These are phyloP conservation scores for Irpex rosettiformis DNA, from an alignment of 1,284 basidiomycete species.

Conservation along the genomic window DNA sequence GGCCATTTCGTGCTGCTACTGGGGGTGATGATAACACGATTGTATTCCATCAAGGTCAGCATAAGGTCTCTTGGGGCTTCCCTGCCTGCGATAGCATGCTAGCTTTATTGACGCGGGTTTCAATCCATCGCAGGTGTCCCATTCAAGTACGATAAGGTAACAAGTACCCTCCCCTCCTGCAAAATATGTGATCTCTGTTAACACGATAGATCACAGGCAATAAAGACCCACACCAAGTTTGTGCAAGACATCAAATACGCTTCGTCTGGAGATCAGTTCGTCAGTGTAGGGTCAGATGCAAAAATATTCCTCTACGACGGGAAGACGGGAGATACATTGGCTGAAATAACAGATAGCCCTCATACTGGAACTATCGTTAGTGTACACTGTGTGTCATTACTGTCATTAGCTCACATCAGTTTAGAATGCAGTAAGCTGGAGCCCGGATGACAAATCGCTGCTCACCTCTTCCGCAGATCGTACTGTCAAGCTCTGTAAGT, in stretches of 20 bases:
- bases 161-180: too few relatives aligned
- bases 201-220: conserved; percentile 49
- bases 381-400: conserved; percentile 17
- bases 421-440: conserved; percentile 80
- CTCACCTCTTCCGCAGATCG: conserved; percentile 87
- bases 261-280: conserved; percentile 80
- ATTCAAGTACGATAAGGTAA: conserved; percentile 89
- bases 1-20: conserved; percentile 90
- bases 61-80: conserved; percentile 19
- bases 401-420: background rate
- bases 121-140: conserved; percentile 56
- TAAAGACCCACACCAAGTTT: conserved; percentile 90
- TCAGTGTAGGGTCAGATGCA: conserved; percentile 88
- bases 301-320: conserved; percentile 94
- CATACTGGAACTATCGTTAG: conserved; percentile 79
- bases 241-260: conserved; percentile 91
- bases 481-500: conserved; percentile 82
- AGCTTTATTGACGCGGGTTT: conserved; percentile 1
- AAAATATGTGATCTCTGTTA: too few relatives aligned
- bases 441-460: conserved; percentile 68
- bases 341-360: conserved; percentile 59
- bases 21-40: conserved; percentile 83
- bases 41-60: conserved; percentile 73
- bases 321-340: conserved; percentile 78
- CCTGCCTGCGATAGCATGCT: background rate